Evolutionary conservation across 2,329 filamentous ascomycete species (phyloP).

Genomic region (Ambrosiella beaveri): DNA sequence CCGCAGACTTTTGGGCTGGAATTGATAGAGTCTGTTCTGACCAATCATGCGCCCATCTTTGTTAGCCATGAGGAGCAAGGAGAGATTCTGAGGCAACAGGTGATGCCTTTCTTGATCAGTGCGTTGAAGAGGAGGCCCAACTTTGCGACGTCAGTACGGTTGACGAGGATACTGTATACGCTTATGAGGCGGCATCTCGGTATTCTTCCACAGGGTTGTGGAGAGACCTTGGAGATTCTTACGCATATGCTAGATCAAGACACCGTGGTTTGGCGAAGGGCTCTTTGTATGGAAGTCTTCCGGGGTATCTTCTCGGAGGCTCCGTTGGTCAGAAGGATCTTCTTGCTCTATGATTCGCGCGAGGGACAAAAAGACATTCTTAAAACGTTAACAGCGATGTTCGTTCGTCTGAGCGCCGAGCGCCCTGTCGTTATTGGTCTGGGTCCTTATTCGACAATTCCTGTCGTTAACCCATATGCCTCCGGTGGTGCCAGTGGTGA

Average conservation of each 20-base stretch:
- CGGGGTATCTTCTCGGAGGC: slow-evolving; percentile 72
- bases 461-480: slow-evolving; percentile 40
- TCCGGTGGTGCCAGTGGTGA: slow-evolving; percentile 47
- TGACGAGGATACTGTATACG: slow-evolving; percentile 68
- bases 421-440: slow-evolving; percentile 79
- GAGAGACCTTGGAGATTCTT: slow-evolving; percentile 63
- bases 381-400: slow-evolving; percentile 65
- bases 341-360: slow-evolving; percentile 57
- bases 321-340: slow-evolving; percentile 61
- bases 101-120: slow-evolving; percentile 70
- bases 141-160: slow-evolving; percentile 68
- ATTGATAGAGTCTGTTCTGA: slow-evolving; percentile 76
- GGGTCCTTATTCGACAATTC: slow-evolving; percentile 72
- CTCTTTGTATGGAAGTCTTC: slow-evolving; percentile 82
- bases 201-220: slow-evolving; percentile 61
- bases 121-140: slow-evolving; percentile 60
- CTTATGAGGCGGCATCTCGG: slow-evolving; percentile 62
- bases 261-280: slow-evolving; percentile 66
- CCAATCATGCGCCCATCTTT: slow-evolving; percentile 71
- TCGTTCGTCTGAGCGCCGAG: slow-evolving; percentile 85
- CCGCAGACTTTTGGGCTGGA: slow-evolving; percentile 76
- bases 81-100: slow-evolving; percentile 54
- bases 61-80: slow-evolving; percentile 62
- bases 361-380: slow-evolving; percentile 60
- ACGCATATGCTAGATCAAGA: slow-evolving; percentile 83